phyloP scores from a whole-genome alignment of 495 filamentous ascomycete species.

The Xanthoparmelia taractica region DNA sequence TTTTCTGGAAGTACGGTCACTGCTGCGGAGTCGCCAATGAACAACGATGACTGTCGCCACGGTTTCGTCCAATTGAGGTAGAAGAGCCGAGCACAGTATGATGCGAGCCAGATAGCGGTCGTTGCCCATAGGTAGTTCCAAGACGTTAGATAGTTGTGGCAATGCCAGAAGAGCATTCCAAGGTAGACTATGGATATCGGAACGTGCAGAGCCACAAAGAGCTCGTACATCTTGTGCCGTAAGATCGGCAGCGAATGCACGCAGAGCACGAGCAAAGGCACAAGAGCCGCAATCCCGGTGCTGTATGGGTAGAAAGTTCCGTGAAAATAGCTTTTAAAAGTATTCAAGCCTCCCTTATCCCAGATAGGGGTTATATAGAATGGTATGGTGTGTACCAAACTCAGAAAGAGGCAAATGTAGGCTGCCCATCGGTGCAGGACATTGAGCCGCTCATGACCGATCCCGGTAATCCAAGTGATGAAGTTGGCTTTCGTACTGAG shows the following conservation, averaged over 20 bases:
- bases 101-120: slow-evolving; percentile 65
- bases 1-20: slow-evolving; percentile 84
- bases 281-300: slow-evolving; percentile 79
- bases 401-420: slow-evolving; percentile 79
- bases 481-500: slow-evolving; percentile 88
- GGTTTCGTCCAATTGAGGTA: slow-evolving; percentile 86
- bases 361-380: slow-evolving; percentile 85
- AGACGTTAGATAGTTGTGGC: slow-evolving; percentile 80
- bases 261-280: slow-evolving; percentile 72
- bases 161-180: slow-evolving; percentile 91
- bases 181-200: slow-evolving; percentile 74
- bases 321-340: slow-evolving; percentile 60
- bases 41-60: slow-evolving; percentile 58
- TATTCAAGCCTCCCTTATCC: slow-evolving; percentile 60
- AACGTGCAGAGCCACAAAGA: slow-evolving; percentile 75
- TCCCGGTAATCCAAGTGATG: slow-evolving; percentile 76
- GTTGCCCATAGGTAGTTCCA: slow-evolving; percentile 88
- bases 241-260: slow-evolving; percentile 70
- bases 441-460: slow-evolving; percentile 86
- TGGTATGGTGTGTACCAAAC: slow-evolving; percentile 74
- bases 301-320: slow-evolving; percentile 66
- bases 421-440: slow-evolving; percentile 88
- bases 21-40: slow-evolving; percentile 81
- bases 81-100: slow-evolving; percentile 56
- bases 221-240: slow-evolving; percentile 62